These are phyloP conservation scores for Coniosporium tulheliwenetii DNA, from an alignment of 2,329 filamentous ascomycete species.

Conservation along the genomic window DNA sequence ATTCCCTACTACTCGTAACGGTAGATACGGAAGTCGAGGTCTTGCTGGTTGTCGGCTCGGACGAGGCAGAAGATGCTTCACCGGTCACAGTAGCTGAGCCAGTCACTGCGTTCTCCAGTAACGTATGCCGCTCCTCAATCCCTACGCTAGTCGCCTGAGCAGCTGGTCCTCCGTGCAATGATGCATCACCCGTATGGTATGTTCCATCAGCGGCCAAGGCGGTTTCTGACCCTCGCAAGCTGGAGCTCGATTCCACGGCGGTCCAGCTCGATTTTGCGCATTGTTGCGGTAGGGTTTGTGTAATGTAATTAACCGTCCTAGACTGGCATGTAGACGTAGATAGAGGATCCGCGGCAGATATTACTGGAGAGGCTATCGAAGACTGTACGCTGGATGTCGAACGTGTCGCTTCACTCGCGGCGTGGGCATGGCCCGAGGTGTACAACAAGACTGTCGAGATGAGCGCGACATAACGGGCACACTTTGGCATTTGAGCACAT, in stretches of 20 bases:
- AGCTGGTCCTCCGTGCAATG: not conserved
- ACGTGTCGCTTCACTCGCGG: not conserved
- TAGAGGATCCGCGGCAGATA: not conserved
- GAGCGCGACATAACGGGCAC: not conserved
- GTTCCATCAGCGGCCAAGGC: not conserved
- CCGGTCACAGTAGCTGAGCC: not conserved
- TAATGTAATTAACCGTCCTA: conserved; percentile 68
- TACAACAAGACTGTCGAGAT: not conserved
- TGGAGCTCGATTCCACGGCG: conserved; percentile 6
- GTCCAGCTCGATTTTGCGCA: conserved; percentile 52
- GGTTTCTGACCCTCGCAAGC: conserved; percentile 2
- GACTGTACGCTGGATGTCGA: not conserved
- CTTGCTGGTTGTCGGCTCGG: not conserved
- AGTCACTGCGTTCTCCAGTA: not conserved
- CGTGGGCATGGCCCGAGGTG: not conserved
- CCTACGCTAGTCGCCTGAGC: not conserved
- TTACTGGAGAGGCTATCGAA: not conserved
- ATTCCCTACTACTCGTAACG: not conserved
- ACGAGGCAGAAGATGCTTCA: not conserved
- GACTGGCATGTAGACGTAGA: conserved; percentile 25
- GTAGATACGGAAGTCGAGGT: not conserved
- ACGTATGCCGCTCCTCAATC: not conserved
- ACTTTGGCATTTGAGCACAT: not conserved
- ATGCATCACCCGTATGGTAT: not conserved
- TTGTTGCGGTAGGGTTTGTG: conserved; percentile 60